Conservation (phyloP, 192 early-diverging fungal genomes). For the Backusella westeae region DNA sequence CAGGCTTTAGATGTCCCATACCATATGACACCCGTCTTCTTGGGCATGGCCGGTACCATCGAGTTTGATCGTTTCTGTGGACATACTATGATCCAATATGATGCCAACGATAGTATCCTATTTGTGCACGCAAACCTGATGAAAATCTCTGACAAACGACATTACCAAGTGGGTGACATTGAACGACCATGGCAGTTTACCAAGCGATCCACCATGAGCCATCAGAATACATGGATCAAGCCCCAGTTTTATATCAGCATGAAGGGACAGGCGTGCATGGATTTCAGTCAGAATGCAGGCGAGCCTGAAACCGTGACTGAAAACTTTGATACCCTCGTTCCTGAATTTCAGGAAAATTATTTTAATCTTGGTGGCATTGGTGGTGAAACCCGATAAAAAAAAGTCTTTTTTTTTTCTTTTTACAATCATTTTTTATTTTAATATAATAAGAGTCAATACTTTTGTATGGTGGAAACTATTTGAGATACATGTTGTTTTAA, state of each 20-base stretch:
- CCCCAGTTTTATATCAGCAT: slow-evolving; percentile 24
- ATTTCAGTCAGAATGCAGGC: slow-evolving; percentile 15
- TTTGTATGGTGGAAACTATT: not conserved
- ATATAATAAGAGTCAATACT: not conserved
- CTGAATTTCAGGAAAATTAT: slow-evolving; percentile 26
- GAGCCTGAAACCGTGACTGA: slow-evolving; percentile 15
- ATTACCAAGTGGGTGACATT: not conserved
- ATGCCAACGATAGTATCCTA: not conserved
- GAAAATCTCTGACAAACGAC: slow-evolving; percentile 23
- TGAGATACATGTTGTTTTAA: slow-evolving; percentile 28
- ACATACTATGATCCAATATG: slow-evolving; percentile 30
- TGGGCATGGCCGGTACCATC: slow-evolving; percentile 30
- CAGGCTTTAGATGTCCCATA: slow-evolving; percentile 23
- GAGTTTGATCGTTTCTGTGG: slow-evolving; percentile 26
- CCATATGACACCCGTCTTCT: slow-evolving; percentile 21
- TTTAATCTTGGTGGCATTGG: slow-evolving; percentile 32
- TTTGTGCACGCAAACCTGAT: slow-evolving; percentile 35
- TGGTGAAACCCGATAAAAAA: slow-evolving; percentile 9
- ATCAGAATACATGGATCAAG: slow-evolving; percentile 19
- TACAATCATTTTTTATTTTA: not conserved
- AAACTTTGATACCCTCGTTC: slow-evolving; percentile 13
- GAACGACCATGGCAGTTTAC: slow-evolving; percentile 23
- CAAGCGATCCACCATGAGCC: slow-evolving; percentile 21
- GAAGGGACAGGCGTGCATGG: slow-evolving; percentile 24
- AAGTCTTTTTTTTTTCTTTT: not conserved